phyloP scores from a whole-genome alignment of 2,329 filamentous ascomycete genomes.

The Talaromyces pinophilus region DNA sequence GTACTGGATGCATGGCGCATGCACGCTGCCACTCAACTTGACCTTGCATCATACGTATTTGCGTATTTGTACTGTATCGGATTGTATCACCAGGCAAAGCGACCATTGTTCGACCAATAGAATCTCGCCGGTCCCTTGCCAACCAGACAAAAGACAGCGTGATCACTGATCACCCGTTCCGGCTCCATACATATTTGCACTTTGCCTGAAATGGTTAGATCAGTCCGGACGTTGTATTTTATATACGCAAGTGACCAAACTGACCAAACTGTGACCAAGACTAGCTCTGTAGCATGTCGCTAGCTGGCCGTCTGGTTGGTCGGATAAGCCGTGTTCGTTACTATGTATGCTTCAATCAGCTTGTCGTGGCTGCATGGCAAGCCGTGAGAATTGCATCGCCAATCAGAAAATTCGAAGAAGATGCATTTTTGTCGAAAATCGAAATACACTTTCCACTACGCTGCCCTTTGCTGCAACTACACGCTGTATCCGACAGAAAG shows the following conservation, averaged over 20 bases:
- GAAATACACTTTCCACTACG: neutral
- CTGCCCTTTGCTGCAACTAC: neutral
- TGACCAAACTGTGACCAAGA: neutral
- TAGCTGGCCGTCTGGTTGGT: neutral
- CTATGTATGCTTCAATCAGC: neutral
- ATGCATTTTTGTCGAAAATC: neutral
- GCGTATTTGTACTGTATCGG: neutral
- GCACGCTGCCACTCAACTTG: neutral
- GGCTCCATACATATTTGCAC: neutral
- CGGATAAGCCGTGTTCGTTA: neutral
- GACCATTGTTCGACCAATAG: neutral
- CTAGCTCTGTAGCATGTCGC: neutral
- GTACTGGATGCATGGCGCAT: neutral
- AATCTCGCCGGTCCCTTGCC: neutral
- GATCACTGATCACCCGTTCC: constrained; percentile 8
- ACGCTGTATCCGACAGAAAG: neutral
- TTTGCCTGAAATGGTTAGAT: neutral
- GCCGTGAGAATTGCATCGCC: neutral
- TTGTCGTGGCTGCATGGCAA: neutral
- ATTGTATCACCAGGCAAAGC: neutral
- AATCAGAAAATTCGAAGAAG: neutral
- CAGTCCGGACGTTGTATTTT: neutral
- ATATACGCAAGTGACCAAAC: neutral
- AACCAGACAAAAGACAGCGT: neutral
- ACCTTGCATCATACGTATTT: neutral